Percentiles rank a stretch among this genome's conserved stretches.
phyloP scores from a whole-genome alignment of 495 filamentous ascomycete species.

The Oleoguttula mirabilis region DNA sequence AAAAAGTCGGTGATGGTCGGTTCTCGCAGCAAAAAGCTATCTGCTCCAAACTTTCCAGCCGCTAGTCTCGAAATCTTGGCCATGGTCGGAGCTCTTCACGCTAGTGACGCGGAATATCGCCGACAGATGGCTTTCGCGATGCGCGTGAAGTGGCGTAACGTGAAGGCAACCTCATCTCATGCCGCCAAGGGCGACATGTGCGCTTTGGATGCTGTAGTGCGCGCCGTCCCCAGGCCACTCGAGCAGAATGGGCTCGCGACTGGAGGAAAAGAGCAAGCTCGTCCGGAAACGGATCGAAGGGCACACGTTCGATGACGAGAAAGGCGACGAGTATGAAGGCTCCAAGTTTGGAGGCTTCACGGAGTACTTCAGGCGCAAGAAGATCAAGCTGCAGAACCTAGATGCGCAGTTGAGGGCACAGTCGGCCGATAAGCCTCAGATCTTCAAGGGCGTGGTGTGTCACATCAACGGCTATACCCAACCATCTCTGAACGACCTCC shows the following conservation, averaged over 20 bases:
- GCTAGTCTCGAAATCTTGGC: no score
- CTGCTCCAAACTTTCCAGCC: no score
- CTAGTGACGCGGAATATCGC: no score
- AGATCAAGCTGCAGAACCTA: slow-evolving; percentile 88
- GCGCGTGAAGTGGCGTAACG: no score
- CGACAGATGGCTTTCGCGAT: no score
- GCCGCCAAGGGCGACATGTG: background rate
- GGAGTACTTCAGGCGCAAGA: slow-evolving; percentile 89
- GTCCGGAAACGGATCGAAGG: slow-evolving; percentile 76
- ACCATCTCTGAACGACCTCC: slow-evolving; percentile 76
- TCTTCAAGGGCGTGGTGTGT: slow-evolving; percentile 81
- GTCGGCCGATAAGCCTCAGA: slow-evolving; percentile 55
- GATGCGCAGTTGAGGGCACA: slow-evolving; percentile 66
- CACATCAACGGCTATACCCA: slow-evolving; percentile 87
- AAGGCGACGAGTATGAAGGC: slow-evolving; percentile 79
- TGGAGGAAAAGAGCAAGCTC: slow-evolving; percentile 61
- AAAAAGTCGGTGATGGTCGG: no score
- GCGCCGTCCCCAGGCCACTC: background rate
- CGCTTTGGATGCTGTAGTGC: background rate
- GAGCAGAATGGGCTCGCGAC: slow-evolving; percentile 61
- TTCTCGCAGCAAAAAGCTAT: no score
- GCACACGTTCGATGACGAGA: slow-evolving; percentile 56
- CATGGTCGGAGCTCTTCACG: no score
- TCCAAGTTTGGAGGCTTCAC: slow-evolving; percentile 79
- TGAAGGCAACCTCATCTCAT: no score